Percentiles rank a stretch among this genome's conserved stretches.
phyloP scores from a whole-genome alignment of 331 rosid species.

The Quercus tomentella region DNA sequence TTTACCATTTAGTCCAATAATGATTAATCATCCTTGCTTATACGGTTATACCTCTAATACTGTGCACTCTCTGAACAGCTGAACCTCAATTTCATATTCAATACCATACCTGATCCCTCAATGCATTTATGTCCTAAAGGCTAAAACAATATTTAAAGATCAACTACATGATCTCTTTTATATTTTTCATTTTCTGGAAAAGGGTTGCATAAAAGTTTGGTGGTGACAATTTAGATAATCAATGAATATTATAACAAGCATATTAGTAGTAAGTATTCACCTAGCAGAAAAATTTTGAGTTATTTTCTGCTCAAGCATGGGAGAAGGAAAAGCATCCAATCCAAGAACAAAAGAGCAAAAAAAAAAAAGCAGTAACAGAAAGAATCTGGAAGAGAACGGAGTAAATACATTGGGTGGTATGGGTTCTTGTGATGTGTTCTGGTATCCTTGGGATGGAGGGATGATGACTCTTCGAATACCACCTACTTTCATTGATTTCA shows the following conservation, averaged over 20 bases:
- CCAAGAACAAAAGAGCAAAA: background rate
- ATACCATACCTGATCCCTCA: background rate
- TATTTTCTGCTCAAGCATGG: background rate
- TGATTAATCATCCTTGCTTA: background rate
- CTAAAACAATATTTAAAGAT: background rate
- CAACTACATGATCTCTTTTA: background rate
- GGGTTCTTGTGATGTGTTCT: slow-evolving; percentile 84
- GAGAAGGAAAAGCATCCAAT: background rate
- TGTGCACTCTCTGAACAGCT: background rate
- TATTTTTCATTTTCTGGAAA: background rate
- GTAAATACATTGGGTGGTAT: slow-evolving; percentile 78
- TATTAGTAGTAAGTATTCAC: background rate
- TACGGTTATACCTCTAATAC: background rate
- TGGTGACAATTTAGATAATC: background rate
- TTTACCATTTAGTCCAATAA: background rate
- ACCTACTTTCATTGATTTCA: slow-evolving; percentile 84
- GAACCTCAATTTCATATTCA: background rate
- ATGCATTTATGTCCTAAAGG: background rate
- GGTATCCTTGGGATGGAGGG: slow-evolving; percentile 93
- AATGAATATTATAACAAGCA: background rate
- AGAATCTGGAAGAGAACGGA: slow-evolving; percentile 6
- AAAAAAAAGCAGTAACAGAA: background rate
- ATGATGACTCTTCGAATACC: slow-evolving; percentile 73
- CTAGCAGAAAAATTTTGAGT: background rate
- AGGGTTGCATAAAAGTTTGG: background rate